Percentiles rank a stretch among this genome's conserved stretches.
phyloP scores from a whole-genome alignment of 2,329 filamentous ascomycete species.

The Coleophoma eucalyptorum region DNA sequence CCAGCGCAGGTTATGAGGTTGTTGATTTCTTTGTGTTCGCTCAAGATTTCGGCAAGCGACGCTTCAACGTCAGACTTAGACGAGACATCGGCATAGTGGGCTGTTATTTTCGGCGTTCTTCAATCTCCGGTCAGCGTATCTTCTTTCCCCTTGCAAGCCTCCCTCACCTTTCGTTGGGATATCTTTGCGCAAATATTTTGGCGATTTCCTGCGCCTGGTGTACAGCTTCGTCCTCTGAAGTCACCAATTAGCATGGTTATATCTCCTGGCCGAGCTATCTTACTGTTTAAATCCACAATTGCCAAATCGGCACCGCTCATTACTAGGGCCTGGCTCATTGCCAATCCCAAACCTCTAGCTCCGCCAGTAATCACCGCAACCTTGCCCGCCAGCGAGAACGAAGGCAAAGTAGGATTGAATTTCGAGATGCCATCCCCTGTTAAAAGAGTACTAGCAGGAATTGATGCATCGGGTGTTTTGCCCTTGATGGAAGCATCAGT shows the following conservation, averaged over 20 bases:
- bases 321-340: constrained; percentile 86
- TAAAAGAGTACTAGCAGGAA: constrained; percentile 66
- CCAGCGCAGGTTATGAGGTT: constrained; percentile 88
- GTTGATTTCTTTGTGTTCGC: constrained; percentile 75
- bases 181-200: constrained; percentile 70
- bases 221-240: constrained; percentile 71
- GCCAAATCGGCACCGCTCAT: constrained; percentile 82
- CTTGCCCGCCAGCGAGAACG: constrained; percentile 78
- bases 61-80: constrained; percentile 70
- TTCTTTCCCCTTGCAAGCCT: background rate
- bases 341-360: constrained; percentile 78
- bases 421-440: constrained; percentile 73
- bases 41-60: constrained; percentile 64
- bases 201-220: constrained; percentile 69
- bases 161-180: constrained; percentile 63
- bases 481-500: background rate
- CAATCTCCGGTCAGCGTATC: background rate
- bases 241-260: background rate
- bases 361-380: constrained; percentile 83
- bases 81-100: constrained; percentile 82
- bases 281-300: constrained; percentile 87
- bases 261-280: constrained; percentile 26
- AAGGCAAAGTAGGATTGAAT: constrained; percentile 77
- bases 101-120: constrained; percentile 74
- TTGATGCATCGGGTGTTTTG: constrained; percentile 33